Base-by-base conservation (phyloP, 2,329 filamentous ascomycete genomes). In the Oidium heveae region DNA sequence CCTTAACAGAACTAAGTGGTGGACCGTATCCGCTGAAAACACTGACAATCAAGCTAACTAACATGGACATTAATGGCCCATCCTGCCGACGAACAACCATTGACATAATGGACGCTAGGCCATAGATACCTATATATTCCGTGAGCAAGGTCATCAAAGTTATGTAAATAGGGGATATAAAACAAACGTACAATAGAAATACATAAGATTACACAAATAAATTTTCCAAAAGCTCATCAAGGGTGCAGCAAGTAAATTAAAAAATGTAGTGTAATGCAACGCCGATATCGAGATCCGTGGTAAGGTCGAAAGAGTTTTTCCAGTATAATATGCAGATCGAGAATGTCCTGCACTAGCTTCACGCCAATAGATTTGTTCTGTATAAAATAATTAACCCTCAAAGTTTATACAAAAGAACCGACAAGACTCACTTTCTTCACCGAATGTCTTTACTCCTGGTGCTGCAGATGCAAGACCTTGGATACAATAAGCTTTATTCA, bases 341-440 rank as follows among this genome's bases (percentile, higher is more conserved):
- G 72, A 76, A 60, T 79, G 75, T 0, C 76, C 75, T 0, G 74
- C 71, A 44, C 74, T 72, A 3, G 74, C 69, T 63, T 79, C 76
- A 9, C 75, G 70, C 49, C 69, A 70, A 58, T 74, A 74, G 39
- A 77, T 66, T 6, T 74, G 63, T 61, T 73, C 47, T 50, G 13
- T 8, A n/a, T n/a, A n/a, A 43, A 43, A n/a, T 6, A 43, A 12
- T 20, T 43, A n/a, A 7, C 15, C 3, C n/a, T 46, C n/a, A 46
- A 20, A 16, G 2, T 16, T 46, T 3, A 28, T 28, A 28, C 24
- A 20, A 20, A 28, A 28, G 24, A 28, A 28, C 24, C 24, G 24
- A 28, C 24, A 28, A 16, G 13, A 50, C 47, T 33, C 32, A 50
- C 47, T 72, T 59, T 76, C 74, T 58, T 75, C 73, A 12, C 73